Percentiles rank a stretch among this genome's conserved stretches.
These are phyloP conservation scores for Candida maesae DNA, from an alignment of 805 yeast genomes.

Conservation along the genomic window DNA sequence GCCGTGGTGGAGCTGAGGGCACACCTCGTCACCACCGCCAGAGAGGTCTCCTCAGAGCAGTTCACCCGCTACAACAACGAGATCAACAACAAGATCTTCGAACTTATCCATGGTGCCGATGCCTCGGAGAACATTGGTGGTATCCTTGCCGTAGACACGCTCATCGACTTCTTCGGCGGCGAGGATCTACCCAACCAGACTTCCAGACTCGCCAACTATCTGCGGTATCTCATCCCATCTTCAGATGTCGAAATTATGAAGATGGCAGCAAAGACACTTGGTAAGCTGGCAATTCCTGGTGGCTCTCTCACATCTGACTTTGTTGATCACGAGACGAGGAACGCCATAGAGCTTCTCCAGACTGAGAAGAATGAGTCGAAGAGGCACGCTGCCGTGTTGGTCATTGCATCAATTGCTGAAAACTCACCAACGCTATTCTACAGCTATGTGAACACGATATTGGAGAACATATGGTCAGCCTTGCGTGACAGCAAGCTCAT, in stretches of 20 bases:
- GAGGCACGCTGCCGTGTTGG: slow-evolving; percentile 86
- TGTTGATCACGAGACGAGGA: slow-evolving; percentile 87
- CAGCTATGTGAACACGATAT: slow-evolving; percentile 69
- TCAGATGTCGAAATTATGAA: slow-evolving; percentile 82
- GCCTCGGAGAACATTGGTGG: slow-evolving; percentile 80
- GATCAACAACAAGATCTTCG: slow-evolving; percentile 83
- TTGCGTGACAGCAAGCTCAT: slow-evolving; percentile 72
- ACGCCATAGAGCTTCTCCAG: slow-evolving; percentile 87
- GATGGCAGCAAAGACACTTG: slow-evolving; percentile 81
- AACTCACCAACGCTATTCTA: slow-evolving; percentile 84
- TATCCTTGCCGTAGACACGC: slow-evolving; percentile 81
- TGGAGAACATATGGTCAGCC: slow-evolving; percentile 85
- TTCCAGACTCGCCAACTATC: slow-evolving; percentile 85
- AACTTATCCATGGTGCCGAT: slow-evolving; percentile 72
- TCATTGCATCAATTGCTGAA: slow-evolving; percentile 77
- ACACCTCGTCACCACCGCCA: slow-evolving; percentile 66
- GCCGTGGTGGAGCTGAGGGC: slow-evolving; percentile 72
- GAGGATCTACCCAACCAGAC: slow-evolving; percentile 87
- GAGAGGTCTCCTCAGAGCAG: slow-evolving; percentile 81
- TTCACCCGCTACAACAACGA: slow-evolving; percentile 78
- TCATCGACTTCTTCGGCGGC: slow-evolving; percentile 80
- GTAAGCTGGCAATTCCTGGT: slow-evolving; percentile 85
- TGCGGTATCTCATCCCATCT: slow-evolving; percentile 75
- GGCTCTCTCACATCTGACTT: slow-evolving; percentile 87
- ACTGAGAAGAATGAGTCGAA: slow-evolving; percentile 82